These are phyloP conservation scores for Euptelea pleiosperma DNA, from an alignment of 164 flowering plant genomes.

Conservation along the genomic window DNA sequence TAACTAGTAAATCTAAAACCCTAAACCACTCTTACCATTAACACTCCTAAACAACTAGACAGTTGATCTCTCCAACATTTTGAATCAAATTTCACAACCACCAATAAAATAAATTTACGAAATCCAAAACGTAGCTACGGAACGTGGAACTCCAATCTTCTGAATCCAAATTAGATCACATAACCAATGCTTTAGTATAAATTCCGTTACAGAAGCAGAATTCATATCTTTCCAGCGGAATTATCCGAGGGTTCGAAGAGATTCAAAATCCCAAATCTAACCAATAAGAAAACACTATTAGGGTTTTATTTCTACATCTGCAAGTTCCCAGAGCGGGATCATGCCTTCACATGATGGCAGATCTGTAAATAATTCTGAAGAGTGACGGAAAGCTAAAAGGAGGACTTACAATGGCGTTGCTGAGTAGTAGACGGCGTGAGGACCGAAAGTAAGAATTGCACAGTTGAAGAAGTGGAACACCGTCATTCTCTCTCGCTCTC, in stretches of 20 bases:
- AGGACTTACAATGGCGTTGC: slow-evolving; percentile 84
- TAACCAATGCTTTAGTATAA: too few species aligned
- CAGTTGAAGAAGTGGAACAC: slow-evolving; percentile 98
- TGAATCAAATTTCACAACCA: not conserved
- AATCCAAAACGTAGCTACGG: too few species aligned
- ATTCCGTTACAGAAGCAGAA: too few species aligned
- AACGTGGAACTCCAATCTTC: too few species aligned
- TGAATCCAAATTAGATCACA: too few species aligned
- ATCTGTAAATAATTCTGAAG: slow-evolving; percentile 2
- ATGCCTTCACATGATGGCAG: not conserved
- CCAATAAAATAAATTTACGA: too few species aligned
- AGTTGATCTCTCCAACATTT: too few species aligned
- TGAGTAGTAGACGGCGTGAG: slow-evolving; percentile 98
- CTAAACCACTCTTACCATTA: not conserved
- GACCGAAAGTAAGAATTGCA: slow-evolving; percentile 91
- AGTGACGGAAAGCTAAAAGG: not conserved
- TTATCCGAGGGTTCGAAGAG: not conserved
- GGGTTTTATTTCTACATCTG: slow-evolving; percentile 5
- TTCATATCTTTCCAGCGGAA: not conserved
- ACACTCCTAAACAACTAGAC: not conserved
- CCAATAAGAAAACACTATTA: not conserved
- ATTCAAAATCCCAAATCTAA: too few species aligned
- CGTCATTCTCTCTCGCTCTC: slow-evolving; percentile 55
- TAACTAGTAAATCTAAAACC: not conserved
- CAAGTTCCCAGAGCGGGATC: too few species aligned